Evolutionary conservation across 441 rosid species (phyloP), one percentile per base, ranked within the genome.

Genomic region (Pelargonium citronellum): DNA sequence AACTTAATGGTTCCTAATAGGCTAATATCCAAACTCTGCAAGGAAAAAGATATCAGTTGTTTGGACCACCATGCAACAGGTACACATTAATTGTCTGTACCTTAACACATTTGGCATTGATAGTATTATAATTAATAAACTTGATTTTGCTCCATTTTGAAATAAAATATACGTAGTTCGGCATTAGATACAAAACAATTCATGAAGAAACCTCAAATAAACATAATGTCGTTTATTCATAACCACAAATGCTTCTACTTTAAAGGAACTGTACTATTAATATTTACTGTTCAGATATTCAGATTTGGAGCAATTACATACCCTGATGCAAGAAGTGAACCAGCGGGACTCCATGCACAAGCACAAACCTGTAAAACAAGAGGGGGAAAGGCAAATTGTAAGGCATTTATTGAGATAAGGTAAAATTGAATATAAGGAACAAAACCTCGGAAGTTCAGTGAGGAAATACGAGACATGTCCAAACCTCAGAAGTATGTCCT

Each of bases 261-360:
- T 34, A 34, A 34, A 34, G 5, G 39, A 19, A 3, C 27, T 57
- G 19, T 19, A 17, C 17, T 57, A 24, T 57, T 15, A 58, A 10
- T 13, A 9, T 58, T 58, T 58, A 58, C 64, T 9, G 64, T 30
- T 19, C n/a, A 58, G 24, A 58, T 51, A 51, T 58, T 30, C 64
- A 58, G 4, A 58, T 58, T 19, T 22, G 34, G 64, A 58, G 64
- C 64, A 58, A 20, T 58, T 70, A 82, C 97, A 69, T 68, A 92
- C 99, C 98, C 99, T 66, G 99, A 95, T 27, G 99, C 99, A 86
- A 95, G 96, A 80, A 95, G 84, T 53, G 99, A 91, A 74, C 95
- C 98, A 13, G 95, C 78, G 19, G 99, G 99, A 85, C 97, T 89
- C 99, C 98, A 95, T 60, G 99, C 98, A 73, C 99, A 91, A 15